A percentile compares a stretch with the other conserved stretches of the same genome.
Evolutionary conservation across 768 basidiomycete species (phyloP).

Genomic region (Lactarius akahatsu): DNA sequence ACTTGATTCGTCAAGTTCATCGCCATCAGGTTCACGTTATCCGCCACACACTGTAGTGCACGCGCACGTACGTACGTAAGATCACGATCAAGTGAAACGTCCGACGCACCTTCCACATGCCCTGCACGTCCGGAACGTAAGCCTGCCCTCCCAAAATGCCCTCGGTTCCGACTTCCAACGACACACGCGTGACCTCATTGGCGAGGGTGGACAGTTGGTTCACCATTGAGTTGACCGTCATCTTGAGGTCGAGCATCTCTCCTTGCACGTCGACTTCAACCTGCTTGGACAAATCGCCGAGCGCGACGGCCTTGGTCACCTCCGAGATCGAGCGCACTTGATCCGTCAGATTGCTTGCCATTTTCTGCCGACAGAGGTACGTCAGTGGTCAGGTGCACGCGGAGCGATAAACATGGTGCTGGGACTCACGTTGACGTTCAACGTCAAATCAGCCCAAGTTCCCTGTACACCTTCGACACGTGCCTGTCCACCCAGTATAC

Average conservation of each 20-base stretch:
- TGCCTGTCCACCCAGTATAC: constrained; percentile 85
- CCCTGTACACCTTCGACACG: constrained; percentile 85
- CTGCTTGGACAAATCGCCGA: constrained; percentile 78
- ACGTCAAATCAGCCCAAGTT: constrained; percentile 85
- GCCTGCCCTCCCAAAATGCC: constrained; percentile 95
- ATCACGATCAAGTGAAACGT: not conserved
- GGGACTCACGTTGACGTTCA: constrained; percentile 73
- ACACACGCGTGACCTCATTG: constrained; percentile 87
- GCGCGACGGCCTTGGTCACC: constrained; percentile 73
- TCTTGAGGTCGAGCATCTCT: constrained; percentile 86
- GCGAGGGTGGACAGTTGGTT: constrained; percentile 69
- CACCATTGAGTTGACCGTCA: constrained; percentile 79
- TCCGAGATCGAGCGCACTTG: constrained; percentile 92
- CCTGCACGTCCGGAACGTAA: constrained; percentile 86
- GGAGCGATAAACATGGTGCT: constrained; percentile 2
- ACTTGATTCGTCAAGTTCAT: constrained; percentile 91
- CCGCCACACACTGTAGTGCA: constrained; percentile 52
- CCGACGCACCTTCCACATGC: constrained; percentile 83
- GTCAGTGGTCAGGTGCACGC: not conserved
- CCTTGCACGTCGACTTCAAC: constrained; percentile 93
- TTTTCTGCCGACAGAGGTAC: constrained; percentile 53
- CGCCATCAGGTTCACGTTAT: constrained; percentile 88
- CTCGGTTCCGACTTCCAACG: constrained; percentile 88
- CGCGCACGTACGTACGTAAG: not conserved
- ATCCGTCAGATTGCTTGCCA: constrained; percentile 81